Base-by-base conservation (phyloP, 179 eudicot species). In the Pouteria campechiana region DNA sequence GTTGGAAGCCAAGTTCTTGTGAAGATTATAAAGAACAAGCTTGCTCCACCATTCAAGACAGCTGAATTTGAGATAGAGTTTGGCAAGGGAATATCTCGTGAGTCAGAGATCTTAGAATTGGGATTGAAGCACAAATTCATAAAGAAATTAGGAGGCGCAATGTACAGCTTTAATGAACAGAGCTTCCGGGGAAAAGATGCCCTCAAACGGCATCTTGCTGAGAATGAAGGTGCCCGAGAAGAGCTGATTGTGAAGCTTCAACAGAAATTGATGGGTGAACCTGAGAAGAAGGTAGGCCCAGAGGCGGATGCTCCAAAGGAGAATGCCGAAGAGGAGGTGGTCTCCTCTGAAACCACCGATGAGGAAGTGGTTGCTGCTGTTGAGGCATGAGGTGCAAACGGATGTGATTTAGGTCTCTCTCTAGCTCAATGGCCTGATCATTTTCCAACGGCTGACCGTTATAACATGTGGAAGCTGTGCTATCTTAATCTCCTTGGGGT, bases 21-120 rank as follows among this genome's bases (percentile, higher is more conserved):
- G 41, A 90, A 90, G 71, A 68, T 90, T 39, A 77, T 90, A 48
- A 90, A 90, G 68, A 88, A 88, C 63, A 88, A 88, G 74, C 97
- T 72, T 46, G 97, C 97, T 25, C 92, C 97, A 29, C 97, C 97
- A 25, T 88, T 80, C 17, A 75, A 54, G 67, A 75, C 72, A 2
- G 84, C 73, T n/a, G 75, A 80, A 41, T 82, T 82, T 12, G 98
- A 90, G 70, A 82, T 90, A 1, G 88, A 76, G 65, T 90, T 82
- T 75, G 98, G 98, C 34, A 82, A 75, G 62, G 98, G 98, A 18
- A 90, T 86, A 50, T 72, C 58, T 32, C 74, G 64, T 24, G 88
- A 68, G 41, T 35, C 84, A 0, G 98, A 90, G 73, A 55, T 90
- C 43, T 57, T 90, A 27, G 73, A 63, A 11, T 55, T 86, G 21